Conservation (phyloP, 441 rosid species). For the Populus hybrid region DNA sequence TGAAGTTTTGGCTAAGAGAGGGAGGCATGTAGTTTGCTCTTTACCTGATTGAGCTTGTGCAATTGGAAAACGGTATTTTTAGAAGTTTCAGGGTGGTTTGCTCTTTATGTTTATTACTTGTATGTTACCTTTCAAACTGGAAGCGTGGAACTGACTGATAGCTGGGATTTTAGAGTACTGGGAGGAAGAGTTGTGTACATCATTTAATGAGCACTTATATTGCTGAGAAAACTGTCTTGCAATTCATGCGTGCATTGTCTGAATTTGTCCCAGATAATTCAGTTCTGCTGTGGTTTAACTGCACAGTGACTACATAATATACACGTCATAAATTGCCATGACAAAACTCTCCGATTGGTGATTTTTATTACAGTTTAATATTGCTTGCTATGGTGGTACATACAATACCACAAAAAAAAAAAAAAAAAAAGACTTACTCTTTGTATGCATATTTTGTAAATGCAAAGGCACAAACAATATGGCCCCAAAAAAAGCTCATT, state of each 20-base stretch:
- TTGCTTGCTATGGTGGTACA: neutral
- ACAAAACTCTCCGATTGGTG: neutral
- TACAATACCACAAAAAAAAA: neutral
- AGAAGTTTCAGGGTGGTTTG: constrained; percentile 14
- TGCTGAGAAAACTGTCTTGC: neutral
- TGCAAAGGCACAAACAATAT: neutral
- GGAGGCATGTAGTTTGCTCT: constrained; percentile 50
- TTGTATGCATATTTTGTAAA: neutral
- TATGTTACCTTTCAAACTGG: constrained; percentile 11
- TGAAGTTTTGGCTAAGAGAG: constrained; percentile 42
- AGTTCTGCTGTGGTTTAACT: neutral
- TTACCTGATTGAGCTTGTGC: constrained; percentile 32
- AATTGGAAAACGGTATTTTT: constrained; percentile 23
- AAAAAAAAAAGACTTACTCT: neutral
- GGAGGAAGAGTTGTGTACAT: constrained; percentile 8
- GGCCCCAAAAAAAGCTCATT: too few species aligned
- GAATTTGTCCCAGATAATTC: neutral
- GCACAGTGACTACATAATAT: neutral
- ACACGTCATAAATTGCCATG: neutral
- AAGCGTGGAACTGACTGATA: constrained; percentile 10
- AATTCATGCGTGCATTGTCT: neutral
- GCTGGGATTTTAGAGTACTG: constrained; percentile 1
- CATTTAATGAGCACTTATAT: neutral
- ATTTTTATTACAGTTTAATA: neutral
- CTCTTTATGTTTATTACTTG: constrained; percentile 6